Conservation (phyloP, 176 grass and related monocot species). For the Themeda triandra region DNA sequence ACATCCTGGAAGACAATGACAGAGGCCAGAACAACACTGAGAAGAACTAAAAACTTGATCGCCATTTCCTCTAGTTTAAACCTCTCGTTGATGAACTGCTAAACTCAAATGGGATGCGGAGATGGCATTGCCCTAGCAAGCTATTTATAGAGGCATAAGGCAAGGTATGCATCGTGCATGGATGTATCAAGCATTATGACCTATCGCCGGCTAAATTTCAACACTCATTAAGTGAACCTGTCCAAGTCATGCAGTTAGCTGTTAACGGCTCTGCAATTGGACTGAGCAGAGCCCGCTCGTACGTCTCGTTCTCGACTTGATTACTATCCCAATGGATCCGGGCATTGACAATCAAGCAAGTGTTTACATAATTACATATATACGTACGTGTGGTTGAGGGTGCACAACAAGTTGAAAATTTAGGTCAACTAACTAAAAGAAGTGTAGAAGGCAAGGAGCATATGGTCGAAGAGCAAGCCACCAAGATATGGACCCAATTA, state of each 20-base stretch:
- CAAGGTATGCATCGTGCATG: background rate
- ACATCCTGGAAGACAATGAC: background rate
- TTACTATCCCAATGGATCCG: conserved; percentile 8
- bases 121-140: background rate
- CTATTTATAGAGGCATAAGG: conserved; percentile 26
- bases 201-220: background rate
- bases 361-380: background rate
- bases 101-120: background rate
- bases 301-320: no score
- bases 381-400: background rate
- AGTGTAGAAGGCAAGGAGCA: background rate
- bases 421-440: background rate
- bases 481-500: background rate
- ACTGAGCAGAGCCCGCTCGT: no score
- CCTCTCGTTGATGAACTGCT: background rate
- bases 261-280: background rate
- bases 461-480: background rate
- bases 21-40: background rate
- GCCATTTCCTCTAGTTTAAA: background rate
- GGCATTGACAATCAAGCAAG: conserved; percentile 21
- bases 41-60: background rate
- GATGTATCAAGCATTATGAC: background rate
- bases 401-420: background rate
- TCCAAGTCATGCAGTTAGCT: background rate
- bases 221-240: background rate